Conservation (phyloP, 2,329 filamentous ascomycete species). For the Penicillium sp. region DNA sequence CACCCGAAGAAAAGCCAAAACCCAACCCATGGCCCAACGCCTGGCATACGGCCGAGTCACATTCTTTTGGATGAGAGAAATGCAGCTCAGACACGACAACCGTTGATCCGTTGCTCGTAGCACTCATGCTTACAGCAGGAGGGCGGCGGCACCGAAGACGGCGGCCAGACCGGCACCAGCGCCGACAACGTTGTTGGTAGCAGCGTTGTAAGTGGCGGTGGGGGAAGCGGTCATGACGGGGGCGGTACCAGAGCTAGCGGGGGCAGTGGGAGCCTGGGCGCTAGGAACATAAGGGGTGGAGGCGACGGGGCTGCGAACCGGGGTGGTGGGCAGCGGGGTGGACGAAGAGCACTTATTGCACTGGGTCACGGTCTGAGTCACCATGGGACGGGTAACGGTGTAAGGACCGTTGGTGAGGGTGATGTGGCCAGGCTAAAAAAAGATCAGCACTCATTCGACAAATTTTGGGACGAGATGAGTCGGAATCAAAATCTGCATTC, state of each 20-base stretch:
- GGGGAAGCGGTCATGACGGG: constrained; percentile 20
- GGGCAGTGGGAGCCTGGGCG: constrained; percentile 10
- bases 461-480: too few species aligned
- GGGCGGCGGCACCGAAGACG: constrained; percentile 48
- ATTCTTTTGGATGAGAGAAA: too few species aligned
- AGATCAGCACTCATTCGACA: too few species aligned
- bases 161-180: constrained; percentile 49
- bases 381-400: constrained; percentile 53
- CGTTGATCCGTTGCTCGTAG: constrained; percentile 1
- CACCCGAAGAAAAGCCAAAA: constrained; percentile 10
- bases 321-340: constrained; percentile 17
- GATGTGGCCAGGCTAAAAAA: constrained; percentile 55
- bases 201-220: constrained; percentile 43
- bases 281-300: constrained; percentile 12
- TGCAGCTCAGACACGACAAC: not conserved
- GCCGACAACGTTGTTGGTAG: constrained; percentile 45
- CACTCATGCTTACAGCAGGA: constrained; percentile 38
- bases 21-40: constrained; percentile 7
- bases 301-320: constrained; percentile 10
- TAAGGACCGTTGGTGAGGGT: constrained; percentile 68
- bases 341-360: constrained; percentile 36
- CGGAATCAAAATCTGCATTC: too few species aligned
- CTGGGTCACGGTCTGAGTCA: constrained; percentile 49
- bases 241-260: too few species aligned
- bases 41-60: constrained; percentile 6